Conservation (phyloP, 306 rosid species). For the Trifolium pratense region DNA sequence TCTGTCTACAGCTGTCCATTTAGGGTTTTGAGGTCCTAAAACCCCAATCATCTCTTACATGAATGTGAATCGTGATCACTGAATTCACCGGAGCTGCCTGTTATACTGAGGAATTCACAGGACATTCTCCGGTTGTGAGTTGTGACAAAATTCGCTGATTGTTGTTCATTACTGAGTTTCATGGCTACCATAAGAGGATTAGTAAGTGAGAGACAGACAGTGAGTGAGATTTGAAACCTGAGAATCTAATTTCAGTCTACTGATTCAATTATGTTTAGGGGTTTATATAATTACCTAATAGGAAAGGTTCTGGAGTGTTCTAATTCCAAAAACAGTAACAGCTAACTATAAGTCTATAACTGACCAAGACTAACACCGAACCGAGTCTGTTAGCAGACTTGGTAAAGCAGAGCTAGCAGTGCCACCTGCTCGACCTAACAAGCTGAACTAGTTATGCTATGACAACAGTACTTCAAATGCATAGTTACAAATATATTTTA, state of each 20-base stretch:
- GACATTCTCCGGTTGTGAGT: neutral
- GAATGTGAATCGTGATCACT: too few species aligned
- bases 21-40: too few species aligned
- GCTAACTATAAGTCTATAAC: neutral
- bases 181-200: neutral
- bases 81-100: too few species aligned
- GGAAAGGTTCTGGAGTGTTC: neutral
- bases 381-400: neutral
- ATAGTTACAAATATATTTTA: slow-evolving; percentile 12
- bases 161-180: neutral
- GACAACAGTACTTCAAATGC: slow-evolving; percentile 9
- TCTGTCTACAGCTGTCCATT: too few species aligned
- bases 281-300: neutral
- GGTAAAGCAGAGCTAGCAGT: neutral
- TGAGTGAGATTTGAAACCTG: neutral
- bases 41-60: too few species aligned
- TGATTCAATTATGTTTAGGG: neutral
- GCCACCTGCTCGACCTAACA: neutral
- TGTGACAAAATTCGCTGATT: neutral
- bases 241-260: neutral
- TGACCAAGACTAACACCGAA: neutral
- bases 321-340: neutral
- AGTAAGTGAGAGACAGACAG: neutral
- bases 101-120: too few species aligned
- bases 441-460: slow-evolving; percentile 1